These are phyloP conservation scores for Waltergamsia citrina DNA, from an alignment of 2,329 filamentous ascomycete species.

Conservation along the genomic window DNA sequence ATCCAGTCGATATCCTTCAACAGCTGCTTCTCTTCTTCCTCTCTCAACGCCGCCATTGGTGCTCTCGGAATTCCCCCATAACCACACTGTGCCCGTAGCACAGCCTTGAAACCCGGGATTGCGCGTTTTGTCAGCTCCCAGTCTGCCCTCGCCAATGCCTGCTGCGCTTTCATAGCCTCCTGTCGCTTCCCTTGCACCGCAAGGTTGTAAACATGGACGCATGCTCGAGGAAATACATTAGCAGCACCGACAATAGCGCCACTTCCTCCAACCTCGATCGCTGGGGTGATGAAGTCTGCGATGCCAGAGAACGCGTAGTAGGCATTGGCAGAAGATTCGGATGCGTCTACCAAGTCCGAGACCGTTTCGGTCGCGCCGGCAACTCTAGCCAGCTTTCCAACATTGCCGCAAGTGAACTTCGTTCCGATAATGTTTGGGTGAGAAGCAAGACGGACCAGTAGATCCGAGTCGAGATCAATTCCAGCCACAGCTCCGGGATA, in stretches of 20 bases:
- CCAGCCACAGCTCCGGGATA: constrained; percentile 12
- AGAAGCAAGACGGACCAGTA: constrained; percentile 31
- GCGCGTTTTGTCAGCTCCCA: constrained; percentile 12
- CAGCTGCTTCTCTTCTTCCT: constrained; percentile 4
- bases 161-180: constrained; percentile 10
- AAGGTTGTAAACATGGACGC: constrained; percentile 11
- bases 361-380: constrained; percentile 20
- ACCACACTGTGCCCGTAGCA: constrained; percentile 30
- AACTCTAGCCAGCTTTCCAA: constrained; percentile 50
- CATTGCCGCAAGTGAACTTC: constrained; percentile 39
- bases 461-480: constrained; percentile 12
- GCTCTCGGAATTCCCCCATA: constrained; percentile 46
- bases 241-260: constrained; percentile 11
- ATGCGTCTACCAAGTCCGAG: constrained; percentile 4
- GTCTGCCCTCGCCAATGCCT: constrained; percentile 9
- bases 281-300: constrained; percentile 9
- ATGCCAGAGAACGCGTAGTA: constrained; percentile 11
- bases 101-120: constrained; percentile 12
- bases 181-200: constrained; percentile 6
- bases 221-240: constrained; percentile 10
- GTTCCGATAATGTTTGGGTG: constrained; percentile 54
- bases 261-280: constrained; percentile 7
- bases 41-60: constrained; percentile 20
- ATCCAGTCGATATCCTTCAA: constrained; percentile 9
- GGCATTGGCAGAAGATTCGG: background rate